Percentiles rank a stretch among this genome's conserved stretches.
Conservation (phyloP, 495 filamentous ascomycete genomes). For the Penicillium robsamsonii region DNA sequence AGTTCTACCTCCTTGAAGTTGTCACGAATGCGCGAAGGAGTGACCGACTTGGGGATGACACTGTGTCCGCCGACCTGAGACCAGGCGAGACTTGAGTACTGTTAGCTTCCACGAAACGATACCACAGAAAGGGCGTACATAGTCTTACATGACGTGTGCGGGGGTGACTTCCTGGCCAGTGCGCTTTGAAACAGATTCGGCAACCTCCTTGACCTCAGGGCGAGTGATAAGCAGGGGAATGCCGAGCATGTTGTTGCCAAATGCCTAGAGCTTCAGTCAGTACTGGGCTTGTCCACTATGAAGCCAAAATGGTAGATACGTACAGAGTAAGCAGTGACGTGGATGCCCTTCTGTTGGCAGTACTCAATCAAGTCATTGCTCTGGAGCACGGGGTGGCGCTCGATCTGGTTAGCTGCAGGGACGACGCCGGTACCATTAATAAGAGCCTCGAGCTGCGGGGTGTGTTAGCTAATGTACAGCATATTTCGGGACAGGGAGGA, state of each 20-base stretch:
- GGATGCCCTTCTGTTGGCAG: conserved; percentile 46
- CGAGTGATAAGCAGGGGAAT: conserved; percentile 46
- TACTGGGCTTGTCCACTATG: neutral
- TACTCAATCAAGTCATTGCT: conserved; percentile 44
- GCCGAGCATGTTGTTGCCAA: conserved; percentile 48
- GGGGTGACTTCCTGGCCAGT: conserved; percentile 38
- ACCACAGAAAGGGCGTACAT: too few species aligned
- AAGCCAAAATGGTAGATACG: neutral
- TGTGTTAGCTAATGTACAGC: conserved; percentile 2
- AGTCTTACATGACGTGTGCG: conserved; percentile 41
- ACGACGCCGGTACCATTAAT: conserved; percentile 49
- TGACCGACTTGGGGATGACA: conserved; percentile 53
- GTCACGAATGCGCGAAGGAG: conserved; percentile 43
- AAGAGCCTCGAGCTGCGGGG: conserved; percentile 46
- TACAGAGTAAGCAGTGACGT: conserved; percentile 51
- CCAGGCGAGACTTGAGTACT: conserved; percentile 39
- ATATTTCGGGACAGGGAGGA: neutral
- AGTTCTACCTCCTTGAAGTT: conserved; percentile 53
- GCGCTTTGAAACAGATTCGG: conserved; percentile 41
- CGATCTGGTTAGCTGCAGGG: conserved; percentile 52
- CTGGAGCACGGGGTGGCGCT: conserved; percentile 51
- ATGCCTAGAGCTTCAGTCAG: conserved; percentile 30
- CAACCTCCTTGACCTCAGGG: conserved; percentile 44
- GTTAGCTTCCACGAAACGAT: neutral
- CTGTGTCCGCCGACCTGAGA: conserved; percentile 48